Evolutionary conservation across 768 basidiomycete species (phyloP), one percentile per base, ranked within the genome.

Genomic region (Leccinum disarticulatum): DNA sequence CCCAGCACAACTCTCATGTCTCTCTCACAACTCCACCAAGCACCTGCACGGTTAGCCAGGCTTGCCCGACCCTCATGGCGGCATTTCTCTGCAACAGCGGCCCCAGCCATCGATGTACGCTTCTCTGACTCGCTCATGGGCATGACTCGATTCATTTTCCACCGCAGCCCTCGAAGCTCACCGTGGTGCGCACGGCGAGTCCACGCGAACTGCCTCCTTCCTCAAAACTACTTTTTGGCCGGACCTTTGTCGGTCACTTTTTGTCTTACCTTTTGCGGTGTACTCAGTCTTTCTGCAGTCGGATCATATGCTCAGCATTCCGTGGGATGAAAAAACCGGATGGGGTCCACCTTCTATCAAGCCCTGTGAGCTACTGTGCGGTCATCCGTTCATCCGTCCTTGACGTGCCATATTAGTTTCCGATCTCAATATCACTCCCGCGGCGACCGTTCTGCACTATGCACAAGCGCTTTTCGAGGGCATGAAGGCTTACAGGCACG

Each of bases 391-490:
- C 55, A 0, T 33, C 53, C 22, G 6, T 19, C n/a, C 31, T 48
- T 64, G 59, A 67, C 63, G n/a, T 19, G 46, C 11, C 55, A 7
- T 25, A 22, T 22, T 22, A 74, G 71, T 62, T 52, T 56, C 65
- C 15, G 22, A 69, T 47, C 61, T 74, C 22, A 66, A 55, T 50
- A 63, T 74, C 50, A 52, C 59, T 28, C 73, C 74, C 6, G 60
- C 71, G 67, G 82, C 78, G 71, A 84, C 91, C 60, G 95, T 95
- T 19, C 79, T 98, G 59, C 95, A 98, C 73, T 98, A 98, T 76
- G 94, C 94, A 0, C 93, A 94, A 66, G 84, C 88, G 50, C 79
- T 88, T 50, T 96, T 98, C 69, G 95, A 98, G 73, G 93, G 95
- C 17, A 85, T 97, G 84, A 98, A 98, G 73, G 95, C 95, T 1